A percentile compares a stretch with the other conserved stretches of the same genome.
These are phyloP conservation scores for Rhizoctonia solani DNA, from an alignment of 1,284 basidiomycete genomes.

Conservation along the genomic window DNA sequence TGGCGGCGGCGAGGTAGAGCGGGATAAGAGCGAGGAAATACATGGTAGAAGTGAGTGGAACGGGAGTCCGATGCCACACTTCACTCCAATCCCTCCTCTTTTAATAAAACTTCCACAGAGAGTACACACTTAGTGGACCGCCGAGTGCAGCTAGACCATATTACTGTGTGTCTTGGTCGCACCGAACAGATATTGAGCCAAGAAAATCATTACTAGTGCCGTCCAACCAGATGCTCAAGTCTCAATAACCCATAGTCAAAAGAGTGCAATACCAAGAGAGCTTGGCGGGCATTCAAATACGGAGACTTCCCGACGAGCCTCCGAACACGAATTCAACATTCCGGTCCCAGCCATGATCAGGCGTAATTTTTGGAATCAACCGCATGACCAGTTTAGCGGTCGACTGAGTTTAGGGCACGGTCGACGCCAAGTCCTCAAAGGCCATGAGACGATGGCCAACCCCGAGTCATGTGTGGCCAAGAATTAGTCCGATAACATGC, in stretches of 20 bases:
- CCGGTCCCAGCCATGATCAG: neutral
- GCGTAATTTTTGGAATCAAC: no score
- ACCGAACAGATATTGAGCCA: neutral
- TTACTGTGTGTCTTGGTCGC: neutral
- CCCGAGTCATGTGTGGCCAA: slow-evolving; percentile 10
- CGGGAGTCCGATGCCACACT: slow-evolving; percentile 7
- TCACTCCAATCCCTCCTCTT: neutral
- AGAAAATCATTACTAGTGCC: neutral
- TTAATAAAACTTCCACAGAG: neutral
- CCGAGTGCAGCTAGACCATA: neutral
- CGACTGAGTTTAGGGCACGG: no score
- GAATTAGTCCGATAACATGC: neutral
- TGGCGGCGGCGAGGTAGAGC: slow-evolving; percentile 33
- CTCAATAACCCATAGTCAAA: no score
- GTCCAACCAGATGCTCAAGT: neutral
- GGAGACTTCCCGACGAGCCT: neutral
- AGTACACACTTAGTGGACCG: neutral
- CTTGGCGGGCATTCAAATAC: no score
- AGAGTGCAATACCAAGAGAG: slow-evolving; percentile 16
- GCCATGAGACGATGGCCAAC: no score
- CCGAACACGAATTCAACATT: slow-evolving; percentile 17
- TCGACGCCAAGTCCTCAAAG: no score
- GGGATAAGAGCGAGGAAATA: slow-evolving; percentile 32
- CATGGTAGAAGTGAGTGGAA: slow-evolving; percentile 2
- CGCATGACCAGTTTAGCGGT: no score